Evolutionary conservation across 345 rosid species (phyloP).

Genomic region (Streptanthus diversifolius): DNA sequence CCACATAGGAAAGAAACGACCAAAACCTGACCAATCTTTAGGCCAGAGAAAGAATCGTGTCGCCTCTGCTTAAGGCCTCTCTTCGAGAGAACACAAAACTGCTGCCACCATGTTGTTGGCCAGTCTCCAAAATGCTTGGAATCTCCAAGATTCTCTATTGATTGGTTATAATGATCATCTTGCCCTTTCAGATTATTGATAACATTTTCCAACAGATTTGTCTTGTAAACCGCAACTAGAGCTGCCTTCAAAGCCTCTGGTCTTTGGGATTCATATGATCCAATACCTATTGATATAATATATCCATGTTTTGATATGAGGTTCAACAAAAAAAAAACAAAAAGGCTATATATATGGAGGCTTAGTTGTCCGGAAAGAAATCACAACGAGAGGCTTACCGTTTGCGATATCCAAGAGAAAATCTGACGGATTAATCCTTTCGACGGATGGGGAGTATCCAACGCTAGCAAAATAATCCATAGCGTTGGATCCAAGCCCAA

Average conservation of each 20-base stretch:
- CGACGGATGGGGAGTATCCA: slow-evolving; percentile 53
- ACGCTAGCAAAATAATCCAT: slow-evolving; percentile 71
- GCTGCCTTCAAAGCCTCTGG: slow-evolving; percentile 35
- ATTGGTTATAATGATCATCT: slow-evolving; percentile 5
- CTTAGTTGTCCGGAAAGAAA: neutral
- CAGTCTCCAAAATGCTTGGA: slow-evolving; percentile 49
- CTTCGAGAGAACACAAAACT: slow-evolving; percentile 60
- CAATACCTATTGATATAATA: slow-evolving; percentile 34
- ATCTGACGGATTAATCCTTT: slow-evolving; percentile 73
- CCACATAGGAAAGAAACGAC: slow-evolving; percentile 77
- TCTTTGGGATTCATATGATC: slow-evolving; percentile 35
- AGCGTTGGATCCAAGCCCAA: slow-evolving; percentile 50
- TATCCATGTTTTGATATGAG: neutral
- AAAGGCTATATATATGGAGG: neutral
- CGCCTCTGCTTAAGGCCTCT: slow-evolving; percentile 79
- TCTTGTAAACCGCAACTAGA: slow-evolving; percentile 40
- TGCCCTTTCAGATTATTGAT: slow-evolving; percentile 35
- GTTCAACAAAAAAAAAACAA: neutral
- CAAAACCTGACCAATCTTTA: slow-evolving; percentile 63
- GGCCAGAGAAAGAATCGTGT: slow-evolving; percentile 74
- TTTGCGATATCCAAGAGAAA: slow-evolving; percentile 93
- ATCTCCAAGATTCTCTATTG: slow-evolving; percentile 9
- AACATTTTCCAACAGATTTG: slow-evolving; percentile 33
- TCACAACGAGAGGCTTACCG: slow-evolving; percentile 47
- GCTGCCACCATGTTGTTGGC: slow-evolving; percentile 82